Conservation (phyloP, 805 yeast species). For the Ogataea allantospora region DNA sequence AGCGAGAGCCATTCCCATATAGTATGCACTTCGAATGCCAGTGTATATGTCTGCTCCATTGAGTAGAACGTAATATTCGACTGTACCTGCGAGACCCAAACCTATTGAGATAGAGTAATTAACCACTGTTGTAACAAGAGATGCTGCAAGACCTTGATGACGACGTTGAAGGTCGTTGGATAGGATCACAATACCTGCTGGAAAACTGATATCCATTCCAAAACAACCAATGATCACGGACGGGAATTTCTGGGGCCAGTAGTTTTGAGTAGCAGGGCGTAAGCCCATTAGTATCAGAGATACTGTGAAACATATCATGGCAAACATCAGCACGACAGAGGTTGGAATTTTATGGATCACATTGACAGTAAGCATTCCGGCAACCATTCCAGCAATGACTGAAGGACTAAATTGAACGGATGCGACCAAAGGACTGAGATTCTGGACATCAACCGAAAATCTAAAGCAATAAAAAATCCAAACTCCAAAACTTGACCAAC, state of each 20-base stretch:
- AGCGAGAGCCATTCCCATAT: constrained; percentile 61
- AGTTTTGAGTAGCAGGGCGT: constrained; percentile 58
- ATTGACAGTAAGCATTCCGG: constrained; percentile 51
- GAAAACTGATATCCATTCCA: constrained; percentile 81
- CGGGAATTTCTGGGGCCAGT: constrained; percentile 57
- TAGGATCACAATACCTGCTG: constrained; percentile 65
- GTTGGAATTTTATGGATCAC: constrained; percentile 48
- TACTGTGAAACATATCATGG: constrained; percentile 54
- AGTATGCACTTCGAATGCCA: constrained; percentile 57
- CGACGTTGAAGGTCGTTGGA: constrained; percentile 57
- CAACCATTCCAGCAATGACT: constrained; percentile 52
- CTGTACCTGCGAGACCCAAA: constrained; percentile 69
- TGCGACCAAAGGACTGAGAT: constrained; percentile 45
- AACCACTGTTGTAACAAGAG: constrained; percentile 65
- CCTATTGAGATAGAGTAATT: constrained; percentile 73
- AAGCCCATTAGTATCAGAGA: constrained; percentile 54
- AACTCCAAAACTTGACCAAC: constrained; percentile 79
- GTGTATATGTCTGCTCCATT: constrained; percentile 31
- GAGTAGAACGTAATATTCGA: constrained; percentile 44
- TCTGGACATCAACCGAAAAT: constrained; percentile 48
- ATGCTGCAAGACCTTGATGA: constrained; percentile 79
- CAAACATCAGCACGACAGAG: constrained; percentile 45
- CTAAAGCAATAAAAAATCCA: constrained; percentile 66
- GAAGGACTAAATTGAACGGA: constrained; percentile 46
- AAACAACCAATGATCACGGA: constrained; percentile 55